phyloP scores from a whole-genome alignment of 2,329 filamentous ascomycete species.

The Penicillium sp. region DNA sequence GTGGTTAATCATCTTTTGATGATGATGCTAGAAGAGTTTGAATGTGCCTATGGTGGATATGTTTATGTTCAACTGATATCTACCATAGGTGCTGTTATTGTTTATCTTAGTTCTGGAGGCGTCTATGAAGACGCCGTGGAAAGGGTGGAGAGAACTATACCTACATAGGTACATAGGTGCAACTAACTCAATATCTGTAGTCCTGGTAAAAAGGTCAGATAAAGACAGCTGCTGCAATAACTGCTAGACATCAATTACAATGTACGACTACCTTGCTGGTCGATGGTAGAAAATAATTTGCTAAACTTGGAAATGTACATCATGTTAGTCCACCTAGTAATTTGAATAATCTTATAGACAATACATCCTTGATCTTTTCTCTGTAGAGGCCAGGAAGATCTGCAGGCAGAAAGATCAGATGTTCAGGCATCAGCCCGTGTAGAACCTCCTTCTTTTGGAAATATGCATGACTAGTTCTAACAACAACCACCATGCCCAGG shows the following conservation, averaged over 20 bases:
- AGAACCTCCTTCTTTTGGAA: background rate
- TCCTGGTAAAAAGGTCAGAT: background rate
- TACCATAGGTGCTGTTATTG: background rate
- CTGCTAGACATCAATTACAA: background rate
- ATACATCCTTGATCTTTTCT: background rate
- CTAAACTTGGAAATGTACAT: background rate
- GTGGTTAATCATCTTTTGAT: background rate
- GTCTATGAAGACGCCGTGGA: background rate
- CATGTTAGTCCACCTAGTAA: background rate
- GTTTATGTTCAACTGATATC: background rate
- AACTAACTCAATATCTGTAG: background rate
- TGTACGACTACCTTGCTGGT: background rate
- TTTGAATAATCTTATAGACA: background rate
- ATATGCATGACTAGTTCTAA: background rate
- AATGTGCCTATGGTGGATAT: background rate
- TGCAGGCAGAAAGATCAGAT: background rate
- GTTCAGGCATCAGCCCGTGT: background rate
- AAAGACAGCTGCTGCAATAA: background rate
- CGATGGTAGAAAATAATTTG: background rate
- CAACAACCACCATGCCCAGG: background rate
- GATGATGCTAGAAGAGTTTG: background rate
- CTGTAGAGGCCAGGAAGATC: background rate
- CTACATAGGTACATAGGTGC: too few relatives aligned
- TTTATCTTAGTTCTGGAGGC: background rate
- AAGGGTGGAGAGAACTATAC: background rate